Evolutionary conservation across 73 alveolate genomes (phyloP).

Genomic region (Effrenium voratum): DNA sequence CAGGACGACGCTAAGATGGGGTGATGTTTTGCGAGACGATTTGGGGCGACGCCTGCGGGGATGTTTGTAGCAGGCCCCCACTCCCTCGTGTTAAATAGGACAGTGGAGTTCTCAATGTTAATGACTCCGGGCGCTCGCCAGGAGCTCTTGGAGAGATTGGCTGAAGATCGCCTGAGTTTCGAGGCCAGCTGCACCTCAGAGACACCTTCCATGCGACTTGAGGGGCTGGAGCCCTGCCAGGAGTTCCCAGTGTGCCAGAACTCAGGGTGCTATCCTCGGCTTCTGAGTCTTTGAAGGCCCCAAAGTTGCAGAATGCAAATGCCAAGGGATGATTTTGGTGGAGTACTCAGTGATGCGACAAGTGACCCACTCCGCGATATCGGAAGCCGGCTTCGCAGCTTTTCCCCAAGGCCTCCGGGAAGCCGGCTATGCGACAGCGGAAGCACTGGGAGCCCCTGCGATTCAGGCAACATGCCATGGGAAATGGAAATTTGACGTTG

Average conservation of each 20-base stretch:
- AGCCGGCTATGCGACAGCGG: conserved; percentile 66
- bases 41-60: no score
- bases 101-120: no score
- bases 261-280: conserved; percentile 18
- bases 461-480: conserved; percentile 55
- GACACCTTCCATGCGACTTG: no score
- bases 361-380: not conserved
- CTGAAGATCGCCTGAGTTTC: conserved; percentile 73
- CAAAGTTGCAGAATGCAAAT: not conserved
- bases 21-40: no score
- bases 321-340: conserved; percentile 73
- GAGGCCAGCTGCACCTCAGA: no score
- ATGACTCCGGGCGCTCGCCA: not conserved
- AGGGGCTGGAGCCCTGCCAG: not conserved
- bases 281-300: not conserved
- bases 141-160: conserved; percentile 74
- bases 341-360: not conserved
- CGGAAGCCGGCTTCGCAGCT: not conserved
- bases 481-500: no score
- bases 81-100: no score
- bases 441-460: conserved; percentile 70
- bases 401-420: conserved; percentile 51
- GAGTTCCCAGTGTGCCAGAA: conserved; percentile 74
- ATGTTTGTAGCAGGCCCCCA: no score
- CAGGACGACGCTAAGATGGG: no score